A percentile compares a stretch with the other conserved stretches of the same genome.
Evolutionary conservation across 2,329 filamentous ascomycete genomes (phyloP).

Genomic region (Fusarium sp.): DNA sequence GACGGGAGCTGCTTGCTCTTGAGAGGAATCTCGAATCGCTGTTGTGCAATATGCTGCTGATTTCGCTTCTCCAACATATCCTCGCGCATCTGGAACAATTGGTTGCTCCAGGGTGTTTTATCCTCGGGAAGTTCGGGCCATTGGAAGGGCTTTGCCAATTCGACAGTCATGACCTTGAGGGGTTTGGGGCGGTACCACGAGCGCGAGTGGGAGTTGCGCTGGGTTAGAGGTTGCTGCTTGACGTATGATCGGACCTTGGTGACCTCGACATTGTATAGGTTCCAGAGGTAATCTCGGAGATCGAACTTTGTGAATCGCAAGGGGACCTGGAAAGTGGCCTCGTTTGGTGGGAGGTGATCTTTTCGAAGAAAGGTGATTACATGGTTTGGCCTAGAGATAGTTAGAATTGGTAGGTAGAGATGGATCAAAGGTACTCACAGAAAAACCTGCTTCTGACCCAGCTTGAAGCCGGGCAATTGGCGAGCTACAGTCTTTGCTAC

Average conservation of each 20-base stretch:
- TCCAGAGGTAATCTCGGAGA: slow-evolving; percentile 91
- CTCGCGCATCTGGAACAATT: slow-evolving; percentile 64
- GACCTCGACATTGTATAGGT: slow-evolving; percentile 82
- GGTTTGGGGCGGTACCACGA: slow-evolving; percentile 76
- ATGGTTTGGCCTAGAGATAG: slow-evolving; percentile 75
- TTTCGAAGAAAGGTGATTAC: slow-evolving; percentile 81
- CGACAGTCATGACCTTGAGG: slow-evolving; percentile 94
- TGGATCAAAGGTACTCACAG: slow-evolving; percentile 56
- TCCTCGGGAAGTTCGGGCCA: slow-evolving; percentile 80
- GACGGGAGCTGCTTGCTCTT: slow-evolving; percentile 56
- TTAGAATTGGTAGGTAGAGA: slow-evolving; percentile 11
- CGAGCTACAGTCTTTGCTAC: slow-evolving; percentile 52
- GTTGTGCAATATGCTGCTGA: slow-evolving; percentile 47
- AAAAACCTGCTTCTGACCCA: slow-evolving; percentile 66
- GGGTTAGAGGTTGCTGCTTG: slow-evolving; percentile 69
- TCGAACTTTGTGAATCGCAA: slow-evolving; percentile 96
- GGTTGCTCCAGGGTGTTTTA: slow-evolving; percentile 71
- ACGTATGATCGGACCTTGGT: slow-evolving; percentile 81
- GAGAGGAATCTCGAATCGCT: slow-evolving; percentile 50
- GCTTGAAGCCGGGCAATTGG: slow-evolving; percentile 56
- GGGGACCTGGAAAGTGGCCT: slow-evolving; percentile 90
- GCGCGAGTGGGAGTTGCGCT: slow-evolving; percentile 59
- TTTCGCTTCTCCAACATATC: slow-evolving; percentile 57
- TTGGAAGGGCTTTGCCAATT: slow-evolving; percentile 86
- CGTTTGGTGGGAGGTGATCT: slow-evolving; percentile 77